Conservation (phyloP, 257 asterid genomes). For the Gynochthodes officinalis region DNA sequence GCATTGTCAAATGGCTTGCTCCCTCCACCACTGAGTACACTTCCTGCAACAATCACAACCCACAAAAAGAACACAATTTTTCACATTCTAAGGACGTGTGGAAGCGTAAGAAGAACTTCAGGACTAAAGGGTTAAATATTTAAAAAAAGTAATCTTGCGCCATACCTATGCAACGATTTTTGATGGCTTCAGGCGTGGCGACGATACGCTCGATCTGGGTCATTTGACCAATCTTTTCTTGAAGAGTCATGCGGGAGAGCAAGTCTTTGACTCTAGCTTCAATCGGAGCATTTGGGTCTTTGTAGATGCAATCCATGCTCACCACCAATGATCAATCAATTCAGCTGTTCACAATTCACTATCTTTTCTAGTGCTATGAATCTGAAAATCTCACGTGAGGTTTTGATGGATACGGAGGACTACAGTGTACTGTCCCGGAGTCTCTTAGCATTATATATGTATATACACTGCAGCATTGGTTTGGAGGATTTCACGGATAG, state of each 20-base stretch:
- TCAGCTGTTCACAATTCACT: neutral
- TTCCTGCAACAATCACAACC: constrained; percentile 40
- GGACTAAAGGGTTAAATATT: neutral
- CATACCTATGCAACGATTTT: constrained; percentile 50
- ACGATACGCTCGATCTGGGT: constrained; percentile 80
- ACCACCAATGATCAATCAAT: neutral
- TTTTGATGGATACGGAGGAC: neutral
- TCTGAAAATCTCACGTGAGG: neutral
- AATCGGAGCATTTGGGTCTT: constrained; percentile 56
- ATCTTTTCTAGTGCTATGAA: neutral
- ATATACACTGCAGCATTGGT: neutral
- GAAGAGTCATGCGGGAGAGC: constrained; percentile 73
- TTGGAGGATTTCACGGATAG: neutral
- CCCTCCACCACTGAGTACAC: constrained; percentile 91
- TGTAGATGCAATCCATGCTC: constrained; percentile 70
- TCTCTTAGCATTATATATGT: no score
- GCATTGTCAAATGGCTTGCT: constrained; percentile 82
- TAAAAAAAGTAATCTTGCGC: neutral
- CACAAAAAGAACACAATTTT: neutral
- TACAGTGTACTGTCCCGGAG: no score
- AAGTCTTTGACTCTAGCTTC: constrained; percentile 85
- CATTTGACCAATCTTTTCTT: constrained; percentile 91
- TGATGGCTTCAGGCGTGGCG: constrained; percentile 44
- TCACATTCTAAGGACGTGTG: no score
- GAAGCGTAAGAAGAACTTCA: neutral